phyloP scores from a whole-genome alignment of 441 rosid species.

The Adansonia grandidieri region DNA sequence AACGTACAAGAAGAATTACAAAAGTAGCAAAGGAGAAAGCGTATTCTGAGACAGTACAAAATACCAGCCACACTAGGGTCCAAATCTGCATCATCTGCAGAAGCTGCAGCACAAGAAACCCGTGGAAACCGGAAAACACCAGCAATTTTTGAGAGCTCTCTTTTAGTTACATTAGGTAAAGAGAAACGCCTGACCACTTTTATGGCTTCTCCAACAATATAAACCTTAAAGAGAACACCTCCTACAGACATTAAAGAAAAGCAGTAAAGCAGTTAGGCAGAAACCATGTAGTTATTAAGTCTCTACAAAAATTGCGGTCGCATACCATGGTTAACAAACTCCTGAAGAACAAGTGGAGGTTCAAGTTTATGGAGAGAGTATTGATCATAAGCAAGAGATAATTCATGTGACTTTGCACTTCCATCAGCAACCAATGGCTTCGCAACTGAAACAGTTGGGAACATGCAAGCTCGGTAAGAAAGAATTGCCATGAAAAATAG shows the following conservation, averaged over 20 bases:
- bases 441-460: constrained; percentile 52
- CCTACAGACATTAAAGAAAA: constrained; percentile 47
- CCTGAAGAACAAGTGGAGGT: constrained; percentile 68
- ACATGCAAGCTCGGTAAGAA: constrained; percentile 8
- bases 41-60: constrained; percentile 20
- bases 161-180: constrained; percentile 55
- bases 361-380: constrained; percentile 59
- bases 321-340: constrained; percentile 72
- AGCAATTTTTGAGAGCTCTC: constrained; percentile 56
- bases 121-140: constrained; percentile 82
- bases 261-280: constrained; percentile 11
- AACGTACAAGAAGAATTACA: neutral
- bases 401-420: constrained; percentile 66
- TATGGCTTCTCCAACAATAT: constrained; percentile 65
- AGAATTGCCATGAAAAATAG: constrained; percentile 2
- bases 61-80: constrained; percentile 84
- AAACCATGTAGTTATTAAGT: neutral
- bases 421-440: constrained; percentile 73
- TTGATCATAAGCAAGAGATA: constrained; percentile 63
- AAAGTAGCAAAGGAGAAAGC: neutral
- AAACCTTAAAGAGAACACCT: constrained; percentile 67
- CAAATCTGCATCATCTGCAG: constrained; percentile 83
- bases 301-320: neutral
- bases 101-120: constrained; percentile 92
- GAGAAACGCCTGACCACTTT: constrained; percentile 65